A percentile compares a stretch with the other conserved stretches of the same genome.
These are phyloP conservation scores for Fusarium penzigii DNA, from an alignment of 2,329 filamentous ascomycete genomes.

Conservation along the genomic window DNA sequence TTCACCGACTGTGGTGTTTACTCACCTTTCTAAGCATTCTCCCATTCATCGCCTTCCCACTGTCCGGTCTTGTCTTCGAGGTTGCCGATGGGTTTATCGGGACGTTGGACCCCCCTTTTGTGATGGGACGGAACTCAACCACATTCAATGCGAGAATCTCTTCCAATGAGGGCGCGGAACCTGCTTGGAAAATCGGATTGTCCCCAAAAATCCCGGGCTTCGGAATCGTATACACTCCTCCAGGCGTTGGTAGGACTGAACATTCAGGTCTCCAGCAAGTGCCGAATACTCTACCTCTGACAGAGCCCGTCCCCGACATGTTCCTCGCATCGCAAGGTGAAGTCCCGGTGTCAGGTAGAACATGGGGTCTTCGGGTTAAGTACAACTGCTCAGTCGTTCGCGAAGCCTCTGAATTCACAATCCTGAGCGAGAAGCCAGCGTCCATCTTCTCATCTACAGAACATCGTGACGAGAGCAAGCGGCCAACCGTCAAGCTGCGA, in stretches of 20 bases:
- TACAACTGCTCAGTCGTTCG: constrained; percentile 12
- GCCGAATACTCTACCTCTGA: constrained; percentile 10
- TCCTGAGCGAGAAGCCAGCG: constrained; percentile 7
- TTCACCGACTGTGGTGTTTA: constrained; percentile 7
- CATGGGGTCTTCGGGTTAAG: constrained; percentile 10
- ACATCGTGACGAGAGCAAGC: not conserved
- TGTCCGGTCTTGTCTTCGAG: constrained; percentile 15
- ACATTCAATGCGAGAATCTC: not conserved
- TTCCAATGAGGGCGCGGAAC: not conserved
- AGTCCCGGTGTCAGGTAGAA: constrained; percentile 4
- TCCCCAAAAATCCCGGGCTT: constrained; percentile 7
- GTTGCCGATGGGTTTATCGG: constrained; percentile 15
- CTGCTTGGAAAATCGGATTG: constrained; percentile 6
- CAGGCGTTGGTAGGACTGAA: constrained; percentile 1
- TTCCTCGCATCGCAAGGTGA: constrained; percentile 15
- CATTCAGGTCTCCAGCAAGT: not conserved
- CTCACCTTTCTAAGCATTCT: constrained; percentile 8
- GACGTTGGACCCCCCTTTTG: not conserved
- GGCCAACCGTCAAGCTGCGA: not conserved
- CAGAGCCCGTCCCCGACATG: constrained; percentile 7
- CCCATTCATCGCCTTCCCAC: constrained; percentile 14
- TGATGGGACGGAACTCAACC: constrained; percentile 4
- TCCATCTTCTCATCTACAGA: not conserved
- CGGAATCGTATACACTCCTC: constrained; percentile 10
- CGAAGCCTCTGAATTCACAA: constrained; percentile 9